Percentiles rank a stretch among this genome's conserved stretches.
Evolutionary conservation across 495 filamentous ascomycete species (phyloP).

Genomic region (Cercophora samala): DNA sequence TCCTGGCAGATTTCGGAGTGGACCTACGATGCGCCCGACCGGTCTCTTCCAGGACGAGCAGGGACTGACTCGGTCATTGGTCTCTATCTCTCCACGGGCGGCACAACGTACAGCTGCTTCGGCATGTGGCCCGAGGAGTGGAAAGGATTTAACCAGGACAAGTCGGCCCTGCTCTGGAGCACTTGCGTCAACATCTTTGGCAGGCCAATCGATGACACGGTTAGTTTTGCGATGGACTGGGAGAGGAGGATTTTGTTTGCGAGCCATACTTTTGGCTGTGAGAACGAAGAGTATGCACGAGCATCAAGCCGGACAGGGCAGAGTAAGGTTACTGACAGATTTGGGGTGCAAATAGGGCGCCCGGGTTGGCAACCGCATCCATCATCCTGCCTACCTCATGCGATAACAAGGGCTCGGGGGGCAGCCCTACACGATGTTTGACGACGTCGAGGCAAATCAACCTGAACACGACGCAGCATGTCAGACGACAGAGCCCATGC

Average conservation of each 20-base stretch:
- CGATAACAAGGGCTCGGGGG: background rate
- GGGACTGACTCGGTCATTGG: conserved; percentile 3
- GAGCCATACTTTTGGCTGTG: background rate
- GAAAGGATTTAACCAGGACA: background rate
- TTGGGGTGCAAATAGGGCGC: background rate
- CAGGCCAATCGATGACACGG: background rate
- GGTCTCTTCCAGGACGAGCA: background rate
- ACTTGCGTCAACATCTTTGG: background rate
- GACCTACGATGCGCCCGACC: conserved; percentile 1
- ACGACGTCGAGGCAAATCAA: background rate
- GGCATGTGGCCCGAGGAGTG: conserved; percentile 2
- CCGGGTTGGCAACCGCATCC: background rate
- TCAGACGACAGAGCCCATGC: background rate
- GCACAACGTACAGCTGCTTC: conserved; percentile 7
- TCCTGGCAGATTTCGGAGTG: background rate
- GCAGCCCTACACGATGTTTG: background rate
- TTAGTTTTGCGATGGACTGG: conserved; percentile 2
- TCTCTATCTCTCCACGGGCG: background rate
- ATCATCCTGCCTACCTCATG: background rate
- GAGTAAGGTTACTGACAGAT: background rate
- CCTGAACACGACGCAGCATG: background rate
- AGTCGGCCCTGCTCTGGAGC: background rate
- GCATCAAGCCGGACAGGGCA: too few species aligned
- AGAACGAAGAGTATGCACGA: background rate
- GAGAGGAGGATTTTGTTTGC: background rate